Conservation (phyloP, 441 rosid genomes). For the Lepidium campestre region DNA sequence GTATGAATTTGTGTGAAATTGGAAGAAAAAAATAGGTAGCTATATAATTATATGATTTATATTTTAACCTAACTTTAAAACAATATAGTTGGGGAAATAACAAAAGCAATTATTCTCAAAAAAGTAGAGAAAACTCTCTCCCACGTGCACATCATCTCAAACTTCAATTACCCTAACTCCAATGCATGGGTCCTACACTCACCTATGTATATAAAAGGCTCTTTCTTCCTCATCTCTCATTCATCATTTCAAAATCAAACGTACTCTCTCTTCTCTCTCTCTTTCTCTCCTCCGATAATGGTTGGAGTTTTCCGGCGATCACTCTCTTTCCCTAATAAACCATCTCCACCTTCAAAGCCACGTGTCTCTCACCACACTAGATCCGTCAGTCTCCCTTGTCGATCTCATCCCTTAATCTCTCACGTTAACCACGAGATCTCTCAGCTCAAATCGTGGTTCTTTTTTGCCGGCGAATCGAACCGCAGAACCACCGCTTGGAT, state of each 20-base stretch:
- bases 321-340: constrained; percentile 64
- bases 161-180: neutral
- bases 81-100: constrained; percentile 1
- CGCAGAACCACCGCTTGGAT: constrained; percentile 45
- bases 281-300: constrained; percentile 21
- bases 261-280: neutral
- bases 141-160: constrained; percentile 24
- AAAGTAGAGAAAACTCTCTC: neutral
- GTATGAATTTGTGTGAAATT: no score
- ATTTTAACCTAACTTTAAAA: neutral
- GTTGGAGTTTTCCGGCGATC: constrained; percentile 68
- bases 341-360: constrained; percentile 30
- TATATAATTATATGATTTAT: no score
- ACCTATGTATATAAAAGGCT: constrained; percentile 8
- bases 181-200: neutral
- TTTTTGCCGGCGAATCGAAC: constrained; percentile 12
- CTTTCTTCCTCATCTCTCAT: neutral
- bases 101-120: neutral
- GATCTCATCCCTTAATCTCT: constrained; percentile 64
- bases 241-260: constrained; percentile 18
- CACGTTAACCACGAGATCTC: constrained; percentile 43
- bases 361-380: constrained; percentile 54
- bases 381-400: constrained; percentile 62
- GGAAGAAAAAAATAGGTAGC: neutral
- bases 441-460: constrained; percentile 38